Conservation (phyloP, 2,329 filamentous ascomycete species). For the Colletotrichum navitas region DNA sequence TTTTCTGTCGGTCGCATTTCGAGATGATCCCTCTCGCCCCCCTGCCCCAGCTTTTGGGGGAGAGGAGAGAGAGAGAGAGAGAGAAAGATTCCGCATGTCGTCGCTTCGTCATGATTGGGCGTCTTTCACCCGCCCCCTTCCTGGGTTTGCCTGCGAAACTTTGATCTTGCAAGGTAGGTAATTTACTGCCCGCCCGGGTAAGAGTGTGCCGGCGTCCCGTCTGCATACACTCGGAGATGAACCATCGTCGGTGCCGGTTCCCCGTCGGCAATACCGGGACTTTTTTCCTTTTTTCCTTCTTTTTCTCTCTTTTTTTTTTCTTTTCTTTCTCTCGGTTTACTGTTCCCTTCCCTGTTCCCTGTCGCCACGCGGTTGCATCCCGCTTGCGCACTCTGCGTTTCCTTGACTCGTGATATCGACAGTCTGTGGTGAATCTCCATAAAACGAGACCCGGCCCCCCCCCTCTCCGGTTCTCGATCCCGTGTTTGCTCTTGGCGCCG, state of each 20-base stretch:
- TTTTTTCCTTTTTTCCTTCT: background rate
- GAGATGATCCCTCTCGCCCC: background rate
- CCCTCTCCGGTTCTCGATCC: background rate
- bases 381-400: background rate
- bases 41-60: no score
- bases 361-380: background rate
- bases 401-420: background rate
- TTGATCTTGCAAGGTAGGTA: background rate
- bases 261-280: slow-evolving; percentile 19
- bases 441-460: no score
- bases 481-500: background rate
- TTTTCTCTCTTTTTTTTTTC: no score
- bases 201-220: slow-evolving; percentile 15
- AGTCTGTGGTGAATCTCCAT: background rate
- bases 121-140: no score
- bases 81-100: background rate
- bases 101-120: background rate
- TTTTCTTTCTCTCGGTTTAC: no score
- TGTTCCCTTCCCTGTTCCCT: background rate
- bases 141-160: background rate
- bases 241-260: slow-evolving; percentile 12
- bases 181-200: background rate
- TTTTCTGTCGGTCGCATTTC: background rate
- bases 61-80: no score
- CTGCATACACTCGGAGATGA: slow-evolving; percentile 6